Percentiles rank a stretch among this genome's conserved stretches.
These are phyloP conservation scores for Kurtzmaniella cleridarum DNA, from an alignment of 805 yeast species.

Conservation along the genomic window DNA sequence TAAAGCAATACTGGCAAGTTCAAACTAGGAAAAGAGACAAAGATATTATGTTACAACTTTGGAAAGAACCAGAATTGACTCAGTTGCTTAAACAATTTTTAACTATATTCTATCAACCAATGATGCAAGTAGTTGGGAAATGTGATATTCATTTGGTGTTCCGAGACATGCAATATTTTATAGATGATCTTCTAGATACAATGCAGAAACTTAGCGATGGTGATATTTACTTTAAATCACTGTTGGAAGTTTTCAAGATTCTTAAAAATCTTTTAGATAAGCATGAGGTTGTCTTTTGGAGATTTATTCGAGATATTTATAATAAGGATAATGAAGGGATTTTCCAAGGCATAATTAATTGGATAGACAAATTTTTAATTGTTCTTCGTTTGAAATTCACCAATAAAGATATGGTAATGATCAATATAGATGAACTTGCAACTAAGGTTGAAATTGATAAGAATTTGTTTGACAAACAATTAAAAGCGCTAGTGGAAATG, in stretches of 20 bases:
- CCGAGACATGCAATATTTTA: slow-evolving; percentile 30
- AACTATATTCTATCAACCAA: slow-evolving; percentile 37
- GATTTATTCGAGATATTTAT: slow-evolving; percentile 78
- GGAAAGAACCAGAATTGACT: slow-evolving; percentile 85
- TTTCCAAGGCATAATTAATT: slow-evolving; percentile 64
- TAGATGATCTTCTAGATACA: slow-evolving; percentile 58
- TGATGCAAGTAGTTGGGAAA: slow-evolving; percentile 31
- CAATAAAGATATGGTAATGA: slow-evolving; percentile 30
- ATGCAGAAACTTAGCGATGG: slow-evolving; percentile 54
- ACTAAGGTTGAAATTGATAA: slow-evolving; percentile 22
- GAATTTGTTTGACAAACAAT: slow-evolving; percentile 29
- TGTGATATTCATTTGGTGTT: slow-evolving; percentile 36
- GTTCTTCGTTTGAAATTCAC: slow-evolving; percentile 59
- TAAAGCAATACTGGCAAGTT: slow-evolving; percentile 59
- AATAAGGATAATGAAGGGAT: slow-evolving; percentile 65
- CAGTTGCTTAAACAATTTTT: slow-evolving; percentile 67
- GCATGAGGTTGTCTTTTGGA: slow-evolving; percentile 69
- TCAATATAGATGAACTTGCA: slow-evolving; percentile 35
- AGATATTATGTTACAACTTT: slow-evolving; percentile 63
- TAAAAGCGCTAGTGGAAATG: slow-evolving; percentile 33
- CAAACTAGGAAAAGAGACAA: slow-evolving; percentile 71
- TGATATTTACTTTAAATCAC: slow-evolving; percentile 39
- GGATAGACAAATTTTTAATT: slow-evolving; percentile 66
- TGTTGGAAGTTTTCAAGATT: slow-evolving; percentile 61
- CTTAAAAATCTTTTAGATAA: slow-evolving; percentile 61